These are phyloP conservation scores for Chaetomium fimeti DNA, from an alignment of 495 filamentous ascomycete species.

Conservation along the genomic window DNA sequence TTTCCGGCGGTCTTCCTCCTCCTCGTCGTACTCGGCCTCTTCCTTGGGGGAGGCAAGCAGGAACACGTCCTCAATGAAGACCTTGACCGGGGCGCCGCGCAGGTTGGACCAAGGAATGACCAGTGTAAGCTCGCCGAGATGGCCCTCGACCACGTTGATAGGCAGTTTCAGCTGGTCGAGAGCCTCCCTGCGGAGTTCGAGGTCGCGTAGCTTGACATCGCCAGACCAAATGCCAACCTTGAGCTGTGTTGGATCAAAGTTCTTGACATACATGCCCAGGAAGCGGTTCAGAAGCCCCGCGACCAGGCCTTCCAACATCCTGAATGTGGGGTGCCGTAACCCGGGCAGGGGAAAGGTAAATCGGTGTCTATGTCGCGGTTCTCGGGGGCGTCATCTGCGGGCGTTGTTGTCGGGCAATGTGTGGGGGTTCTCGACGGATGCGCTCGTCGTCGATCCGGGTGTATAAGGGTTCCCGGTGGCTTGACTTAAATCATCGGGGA, in stretches of 20 bases:
- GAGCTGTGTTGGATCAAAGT: constrained; percentile 93
- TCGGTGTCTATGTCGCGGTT: constrained; percentile 30
- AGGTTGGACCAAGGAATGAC: constrained; percentile 96
- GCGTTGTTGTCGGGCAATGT: neutral
- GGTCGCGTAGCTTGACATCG: constrained; percentile 87
- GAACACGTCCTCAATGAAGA: constrained; percentile 95
- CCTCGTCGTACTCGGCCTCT: constrained; percentile 87
- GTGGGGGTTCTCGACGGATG: neutral
- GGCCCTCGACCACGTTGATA: constrained; percentile 93
- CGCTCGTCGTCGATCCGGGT: neutral
- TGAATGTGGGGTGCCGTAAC: constrained; percentile 50
- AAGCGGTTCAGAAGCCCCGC: constrained; percentile 97
- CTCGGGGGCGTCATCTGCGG: constrained; percentile 37
- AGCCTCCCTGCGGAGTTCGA: constrained; percentile 89
- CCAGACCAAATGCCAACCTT: constrained; percentile 98
- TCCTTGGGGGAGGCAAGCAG: constrained; percentile 90
- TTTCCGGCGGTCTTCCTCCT: constrained; percentile 79
- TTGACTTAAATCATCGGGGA: neutral
- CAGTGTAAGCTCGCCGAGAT: constrained; percentile 84
- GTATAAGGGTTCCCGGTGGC: neutral
- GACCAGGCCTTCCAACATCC: constrained; percentile 65
- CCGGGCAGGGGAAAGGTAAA: constrained; percentile 47
- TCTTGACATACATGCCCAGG: constrained; percentile 98
- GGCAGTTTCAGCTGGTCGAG: constrained; percentile 94
- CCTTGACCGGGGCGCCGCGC: constrained; percentile 85